These are phyloP conservation scores for Stagonosporopsis chrysanthemi DNA, from an alignment of 2,329 filamentous ascomycete species.

Conservation along the genomic window DNA sequence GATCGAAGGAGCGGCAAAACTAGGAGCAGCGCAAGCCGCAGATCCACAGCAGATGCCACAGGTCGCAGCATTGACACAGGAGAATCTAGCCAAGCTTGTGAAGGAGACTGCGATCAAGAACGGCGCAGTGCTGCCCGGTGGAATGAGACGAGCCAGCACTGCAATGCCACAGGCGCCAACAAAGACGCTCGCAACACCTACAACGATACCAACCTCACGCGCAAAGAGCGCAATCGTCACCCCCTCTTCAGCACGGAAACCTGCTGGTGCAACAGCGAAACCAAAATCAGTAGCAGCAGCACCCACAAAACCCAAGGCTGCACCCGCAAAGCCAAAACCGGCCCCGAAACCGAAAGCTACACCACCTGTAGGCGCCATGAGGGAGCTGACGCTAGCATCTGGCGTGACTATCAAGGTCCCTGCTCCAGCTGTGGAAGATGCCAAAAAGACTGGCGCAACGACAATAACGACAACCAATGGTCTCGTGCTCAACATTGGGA, in stretches of 20 bases:
- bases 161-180: constrained; percentile 37
- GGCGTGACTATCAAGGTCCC: constrained; percentile 47
- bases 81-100: constrained; percentile 48
- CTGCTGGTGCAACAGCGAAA: constrained; percentile 9
- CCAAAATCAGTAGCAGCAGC: constrained; percentile 20
- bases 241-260: constrained; percentile 26
- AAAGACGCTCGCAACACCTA: constrained; percentile 31
- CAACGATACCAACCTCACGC: constrained; percentile 22
- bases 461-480: constrained; percentile 43
- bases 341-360: constrained; percentile 22
- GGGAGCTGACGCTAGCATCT: constrained; percentile 40
- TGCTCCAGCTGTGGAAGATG: constrained; percentile 38
- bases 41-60: constrained; percentile 34
- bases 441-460: constrained; percentile 36
- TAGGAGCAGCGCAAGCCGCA: constrained; percentile 43
- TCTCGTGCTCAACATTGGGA: constrained; percentile 39
- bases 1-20: constrained; percentile 45
- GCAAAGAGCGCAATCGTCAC: constrained; percentile 38
- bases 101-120: constrained; percentile 50
- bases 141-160: constrained; percentile 40
- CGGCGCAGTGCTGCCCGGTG: constrained; percentile 43
- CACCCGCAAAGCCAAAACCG: constrained; percentile 14
- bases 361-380: constrained; percentile 34
- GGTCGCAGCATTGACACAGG: constrained; percentile 46
- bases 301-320: constrained; percentile 18